These are phyloP conservation scores for Aspergillus affinis DNA, from an alignment of 495 filamentous ascomycete species.

Conservation along the genomic window DNA sequence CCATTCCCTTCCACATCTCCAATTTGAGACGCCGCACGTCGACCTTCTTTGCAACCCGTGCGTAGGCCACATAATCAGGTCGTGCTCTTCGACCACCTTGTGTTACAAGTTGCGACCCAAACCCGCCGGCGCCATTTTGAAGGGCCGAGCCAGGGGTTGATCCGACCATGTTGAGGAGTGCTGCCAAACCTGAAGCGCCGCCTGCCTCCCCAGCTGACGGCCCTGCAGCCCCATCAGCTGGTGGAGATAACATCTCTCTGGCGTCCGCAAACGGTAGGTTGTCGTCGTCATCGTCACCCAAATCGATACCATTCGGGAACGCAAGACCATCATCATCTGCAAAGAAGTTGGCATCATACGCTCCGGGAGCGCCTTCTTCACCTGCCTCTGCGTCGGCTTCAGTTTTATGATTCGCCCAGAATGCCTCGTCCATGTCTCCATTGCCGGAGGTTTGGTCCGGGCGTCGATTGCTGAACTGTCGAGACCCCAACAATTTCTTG, in stretches of 20 bases:
- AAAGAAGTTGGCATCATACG: conserved; percentile 98
- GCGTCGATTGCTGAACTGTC: conserved; percentile 38
- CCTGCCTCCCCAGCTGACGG: conserved; percentile 38
- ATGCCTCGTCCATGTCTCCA: conserved; percentile 85
- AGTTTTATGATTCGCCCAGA: conserved; percentile 78
- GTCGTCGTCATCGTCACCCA: conserved; percentile 69
- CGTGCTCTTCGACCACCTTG: conserved; percentile 71
- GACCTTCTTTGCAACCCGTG: conserved; percentile 97
- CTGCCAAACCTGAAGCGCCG: conserved; percentile 38
- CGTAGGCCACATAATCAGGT: conserved; percentile 96
- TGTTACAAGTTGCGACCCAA: conserved; percentile 92
- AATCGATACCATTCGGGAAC: conserved; percentile 61
- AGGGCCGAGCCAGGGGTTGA: conserved; percentile 36
- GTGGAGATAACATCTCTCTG: conserved; percentile 81
- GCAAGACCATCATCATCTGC: conserved; percentile 90
- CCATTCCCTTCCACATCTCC: conserved; percentile 92
- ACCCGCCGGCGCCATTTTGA: conserved; percentile 55
- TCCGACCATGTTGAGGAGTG: conserved; percentile 44
- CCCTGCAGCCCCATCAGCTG: conserved; percentile 43
- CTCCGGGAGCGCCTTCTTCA: conserved; percentile 55
- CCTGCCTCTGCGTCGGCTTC: conserved; percentile 56
- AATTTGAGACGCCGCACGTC: conserved; percentile 92
- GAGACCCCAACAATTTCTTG: conserved; percentile 45
- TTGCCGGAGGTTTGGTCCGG: conserved; percentile 55
- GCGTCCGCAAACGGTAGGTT: conserved; percentile 89